These are phyloP conservation scores for Sporothrix pseudoabietina DNA, from an alignment of 2,329 filamentous ascomycete genomes.

Conservation along the genomic window DNA sequence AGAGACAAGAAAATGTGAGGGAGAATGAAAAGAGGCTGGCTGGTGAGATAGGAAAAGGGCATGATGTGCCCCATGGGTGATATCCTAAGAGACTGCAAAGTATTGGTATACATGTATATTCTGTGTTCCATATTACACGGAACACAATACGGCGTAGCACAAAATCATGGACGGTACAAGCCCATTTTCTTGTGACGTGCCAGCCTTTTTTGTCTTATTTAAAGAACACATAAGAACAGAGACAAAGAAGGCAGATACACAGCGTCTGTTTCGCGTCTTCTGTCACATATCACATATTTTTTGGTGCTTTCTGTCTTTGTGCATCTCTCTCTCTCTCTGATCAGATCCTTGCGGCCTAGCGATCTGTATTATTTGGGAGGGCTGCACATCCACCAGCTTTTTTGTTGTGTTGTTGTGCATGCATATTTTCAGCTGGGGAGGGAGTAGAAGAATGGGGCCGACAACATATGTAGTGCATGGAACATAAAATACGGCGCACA, in stretches of 20 bases:
- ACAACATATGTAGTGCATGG: not conserved
- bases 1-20: not conserved
- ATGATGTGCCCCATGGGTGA: not conserved
- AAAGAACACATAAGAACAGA: not conserved
- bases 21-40: not conserved
- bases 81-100: not conserved
- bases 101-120: not conserved
- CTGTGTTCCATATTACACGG: not conserved
- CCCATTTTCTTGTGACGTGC: not conserved
- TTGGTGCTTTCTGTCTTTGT: not conserved
- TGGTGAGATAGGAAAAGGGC: not conserved
- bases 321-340: not conserved
- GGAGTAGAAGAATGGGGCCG: not conserved
- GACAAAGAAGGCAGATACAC: not conserved
- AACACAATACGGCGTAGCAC: not conserved
- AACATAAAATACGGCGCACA: not conserved
- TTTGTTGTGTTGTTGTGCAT: too few species aligned
- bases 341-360: not conserved
- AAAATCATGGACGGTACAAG: not conserved
- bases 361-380: not conserved
- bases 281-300: not conserved
- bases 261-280: not conserved
- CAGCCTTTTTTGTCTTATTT: not conserved
- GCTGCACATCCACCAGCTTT: not conserved
- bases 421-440: not conserved